Base-by-base conservation (phyloP, 139 green algal genomes). In the Picochlorum sp. region DNA sequence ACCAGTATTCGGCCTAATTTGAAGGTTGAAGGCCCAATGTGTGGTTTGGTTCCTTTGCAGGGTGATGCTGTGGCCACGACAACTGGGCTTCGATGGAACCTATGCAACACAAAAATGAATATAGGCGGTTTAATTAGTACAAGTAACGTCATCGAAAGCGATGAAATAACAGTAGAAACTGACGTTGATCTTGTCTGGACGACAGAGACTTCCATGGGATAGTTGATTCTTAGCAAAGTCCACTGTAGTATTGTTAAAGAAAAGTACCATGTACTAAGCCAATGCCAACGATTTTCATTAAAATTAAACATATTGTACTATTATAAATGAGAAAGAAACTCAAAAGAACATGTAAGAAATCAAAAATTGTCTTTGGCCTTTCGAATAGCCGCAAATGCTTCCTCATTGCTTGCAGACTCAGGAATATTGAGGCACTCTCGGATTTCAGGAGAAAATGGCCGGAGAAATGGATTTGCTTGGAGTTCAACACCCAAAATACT, bases 381-480 rank as follows among this genome's bases (percentile, higher is more conserved):
- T 1, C 87, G 74, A 3, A 95, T 67, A 2, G 70, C 74, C 13
- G 57, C 77, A 67, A 94, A 94, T 12, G 78, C 87, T 41, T 81
- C 62, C 10, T 33, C 80, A 44, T 86, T 71, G 9, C 62, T 59
- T 3, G 67, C 75, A 24, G 58, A 66, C 0, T 25, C 41, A 9
- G 61, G 30, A 4, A 88, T 54, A 31, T 57, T 73, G 39, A 93
- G 57, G 5, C 50, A 45, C 9, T 50, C 57, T 0, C 85, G 74
- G 29, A 94, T 82, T 26, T 57, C 73, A 1, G 62, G 30, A 45
- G 83, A 70, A 25, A 36, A 24, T 5, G 83, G 76, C 12, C 89
- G 62, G 67, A 96, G 59, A 67, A 96, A 95, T 14, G 89, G 89
- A 77, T 96, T 96, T 58, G 80, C 88, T 37, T 81, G 70, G 49